phyloP scores from a whole-genome alignment of 495 filamentous ascomycete genomes.

The Xylaria acuta region DNA sequence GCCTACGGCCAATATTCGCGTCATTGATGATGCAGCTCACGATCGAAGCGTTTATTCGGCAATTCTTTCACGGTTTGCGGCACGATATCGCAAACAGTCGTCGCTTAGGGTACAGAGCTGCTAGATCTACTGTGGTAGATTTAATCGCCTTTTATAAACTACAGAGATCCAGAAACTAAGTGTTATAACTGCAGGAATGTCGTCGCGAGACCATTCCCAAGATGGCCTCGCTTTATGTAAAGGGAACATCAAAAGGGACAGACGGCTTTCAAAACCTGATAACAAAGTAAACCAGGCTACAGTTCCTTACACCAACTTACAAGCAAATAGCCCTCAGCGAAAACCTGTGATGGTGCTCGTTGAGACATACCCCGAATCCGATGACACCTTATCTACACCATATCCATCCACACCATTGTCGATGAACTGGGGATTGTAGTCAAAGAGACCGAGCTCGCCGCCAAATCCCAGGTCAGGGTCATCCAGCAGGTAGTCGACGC shows the following conservation, averaged over 20 bases:
- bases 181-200: not conserved
- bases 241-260: not conserved
- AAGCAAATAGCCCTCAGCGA: constrained; percentile 1
- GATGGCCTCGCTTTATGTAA: not conserved
- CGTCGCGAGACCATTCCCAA: not conserved
- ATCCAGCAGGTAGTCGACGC: constrained; percentile 30
- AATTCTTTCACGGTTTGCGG: not conserved
- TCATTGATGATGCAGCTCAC: not conserved
- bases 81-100: not conserved
- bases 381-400: constrained; percentile 26
- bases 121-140: not conserved
- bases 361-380: constrained; percentile 38
- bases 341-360: constrained; percentile 28
- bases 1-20: not conserved
- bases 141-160: constrained; percentile 6
- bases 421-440: constrained; percentile 24
- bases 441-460: constrained; percentile 25
- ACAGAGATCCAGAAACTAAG: not conserved
- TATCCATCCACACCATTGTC: constrained; percentile 21
- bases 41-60: not conserved
- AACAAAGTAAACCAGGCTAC: not conserved
- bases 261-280: not conserved
- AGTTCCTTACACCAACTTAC: not conserved
- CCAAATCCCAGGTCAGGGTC: constrained; percentile 12
- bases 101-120: not conserved